Evolutionary conservation across 2,329 filamentous ascomycete genomes (phyloP), one percentile per base, ranked within the genome.

Genomic region (Neoarthrinium moseri): DNA sequence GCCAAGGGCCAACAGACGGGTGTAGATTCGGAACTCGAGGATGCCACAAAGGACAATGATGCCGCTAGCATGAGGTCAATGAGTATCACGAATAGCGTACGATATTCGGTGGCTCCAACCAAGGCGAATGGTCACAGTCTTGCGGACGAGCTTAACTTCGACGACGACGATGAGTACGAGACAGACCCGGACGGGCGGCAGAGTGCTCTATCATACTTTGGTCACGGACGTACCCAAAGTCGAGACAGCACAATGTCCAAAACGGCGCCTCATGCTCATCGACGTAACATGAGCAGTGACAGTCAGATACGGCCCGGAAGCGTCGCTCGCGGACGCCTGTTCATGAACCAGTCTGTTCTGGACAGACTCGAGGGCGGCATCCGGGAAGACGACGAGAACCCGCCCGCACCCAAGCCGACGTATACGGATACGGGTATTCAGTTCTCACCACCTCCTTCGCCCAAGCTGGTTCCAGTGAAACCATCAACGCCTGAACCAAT

Each of bases 81-180:
- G 73, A 89, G 87, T 62, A 77, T 86, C 72, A 74, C 86, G 64
- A 77, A 85, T 76, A 74, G 84, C 62, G 78, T 89, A 51, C 83
- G 89, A 23, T 89, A 86, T 60, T 95, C 91, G 2, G 70, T 86
- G 20, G 72, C 87, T 51, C 84, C 76, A 8, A 68, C 71, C 17
- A 86, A 84, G 59, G 60, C 71, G 4, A 83, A 82, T 56, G 87
- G 86, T 2, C 68, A 90, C 48, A 95, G 87, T 51, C 75, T 99
- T 32, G 94, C 94, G 1, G 91, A 97, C 56, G 94, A 99, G 68
- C 77, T 99, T 45, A 85, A 89, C 51, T 87, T 96, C 51, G 89
- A 91, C 47, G 89, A 91, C 47, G 87, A 88, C 50, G 88, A 92
- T 46, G 89, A 81, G 34, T 79, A 82, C 45, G 73, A 87, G 51